Base-by-base conservation (phyloP, 192 early-diverging fungal species). In the Phycomyces nitens region DNA sequence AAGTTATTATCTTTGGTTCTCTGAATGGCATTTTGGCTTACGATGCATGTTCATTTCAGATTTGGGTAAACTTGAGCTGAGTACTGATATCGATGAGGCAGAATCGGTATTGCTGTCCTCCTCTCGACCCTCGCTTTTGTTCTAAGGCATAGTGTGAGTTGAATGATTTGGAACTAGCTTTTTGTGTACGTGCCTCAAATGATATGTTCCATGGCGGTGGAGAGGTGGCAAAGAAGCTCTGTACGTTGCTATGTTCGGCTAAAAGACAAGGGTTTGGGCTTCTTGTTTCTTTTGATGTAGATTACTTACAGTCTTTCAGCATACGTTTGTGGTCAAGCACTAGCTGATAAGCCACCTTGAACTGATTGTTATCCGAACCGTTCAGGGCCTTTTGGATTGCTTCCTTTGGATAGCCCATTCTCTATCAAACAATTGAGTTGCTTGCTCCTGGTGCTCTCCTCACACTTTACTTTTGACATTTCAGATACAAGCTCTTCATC, bases 331-430 rank as follows among this genome's bases (percentile, higher is more conserved):
- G 87, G 73, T 97, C 97, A 1, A 94, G 81, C n/a, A 94, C 88
- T 60, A 99, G 80, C 69, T 96, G 94, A 73, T 97, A 99, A 5
- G 97, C 94, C 6, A 99, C 97, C 66, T 96, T 96, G 58, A 96
- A 88, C 23, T 93, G 94, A 73, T 96, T 97, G 70, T 95, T 96
- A 56, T 88, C 92, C 7, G 78, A 71, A 70, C 94, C 89, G 20
- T 87, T 78, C 60, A 99, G 73, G 60, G 93, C 93, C 49, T 79
- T 69, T 23, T 87, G 67, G 40, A 99, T 87, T 15, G 86, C 86
- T 40, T 86, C 77, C 29, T 41, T 71, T 20, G 76, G 69, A 67
- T 84, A 91, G 9, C 85, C 86, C 86, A 92, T 92, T 77, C 90
- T 91, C 82, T 90, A 69, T 47, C 71, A n/a, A 42, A 27, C 6